Conservation (phyloP, 2,329 filamentous ascomycete species). For the Didymella segeticola region DNA sequence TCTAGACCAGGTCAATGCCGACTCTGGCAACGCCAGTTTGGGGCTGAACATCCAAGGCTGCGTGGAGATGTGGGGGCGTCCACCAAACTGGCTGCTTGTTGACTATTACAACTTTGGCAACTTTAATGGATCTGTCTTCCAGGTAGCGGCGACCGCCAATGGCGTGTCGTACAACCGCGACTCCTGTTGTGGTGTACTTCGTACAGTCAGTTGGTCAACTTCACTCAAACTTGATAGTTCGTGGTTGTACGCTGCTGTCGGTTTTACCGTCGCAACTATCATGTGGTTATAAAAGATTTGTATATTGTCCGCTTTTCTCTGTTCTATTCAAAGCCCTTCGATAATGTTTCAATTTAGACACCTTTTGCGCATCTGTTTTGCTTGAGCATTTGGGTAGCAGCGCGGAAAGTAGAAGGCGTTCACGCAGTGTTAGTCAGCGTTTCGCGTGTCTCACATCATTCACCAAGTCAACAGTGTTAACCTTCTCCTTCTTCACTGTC, state of each 20-base stretch:
- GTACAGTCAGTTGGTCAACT: background rate
- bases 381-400: background rate
- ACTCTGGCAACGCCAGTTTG: slow-evolving; percentile 35
- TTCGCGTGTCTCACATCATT: background rate
- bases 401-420: slow-evolving; percentile 2
- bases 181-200: slow-evolving; percentile 32
- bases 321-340: background rate
- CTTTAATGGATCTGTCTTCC: slow-evolving; percentile 45
- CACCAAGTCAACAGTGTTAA: no score
- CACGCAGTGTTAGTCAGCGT: background rate
- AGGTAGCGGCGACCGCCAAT: slow-evolving; percentile 60
- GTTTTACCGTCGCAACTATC: background rate
- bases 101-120: slow-evolving; percentile 47
- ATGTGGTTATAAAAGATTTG: background rate
- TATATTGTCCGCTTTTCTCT: no score
- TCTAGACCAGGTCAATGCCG: slow-evolving; percentile 40
- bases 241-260: slow-evolving; percentile 1
- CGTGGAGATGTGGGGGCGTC: slow-evolving; percentile 37
- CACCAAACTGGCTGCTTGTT: slow-evolving; percentile 47
- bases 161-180: slow-evolving; percentile 30
- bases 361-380: background rate
- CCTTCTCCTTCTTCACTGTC: no score
- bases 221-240: background rate
- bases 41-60: slow-evolving; percentile 38
- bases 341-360: background rate